Percentiles rank a stretch among this genome's conserved stretches.
Conservation (phyloP, 1,139 yeast genomes). For the Yamadazyma taylorii region DNA sequence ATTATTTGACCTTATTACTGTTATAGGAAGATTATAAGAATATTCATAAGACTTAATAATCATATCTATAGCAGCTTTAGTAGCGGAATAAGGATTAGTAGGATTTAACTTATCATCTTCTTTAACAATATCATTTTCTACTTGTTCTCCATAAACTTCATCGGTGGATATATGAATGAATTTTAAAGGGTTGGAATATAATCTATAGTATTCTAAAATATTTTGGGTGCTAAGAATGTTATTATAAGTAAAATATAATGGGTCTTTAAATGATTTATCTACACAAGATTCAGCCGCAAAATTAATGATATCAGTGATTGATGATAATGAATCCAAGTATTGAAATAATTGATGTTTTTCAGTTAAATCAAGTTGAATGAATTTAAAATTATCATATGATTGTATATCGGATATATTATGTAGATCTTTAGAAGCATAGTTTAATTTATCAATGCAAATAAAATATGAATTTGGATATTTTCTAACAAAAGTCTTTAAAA, state of each 20-base stretch:
- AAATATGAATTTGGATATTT: conserved; percentile 41
- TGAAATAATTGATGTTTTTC: conserved; percentile 18
- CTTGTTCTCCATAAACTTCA: conserved; percentile 55
- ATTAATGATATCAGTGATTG: conserved; percentile 42
- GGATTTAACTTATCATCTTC: conserved; percentile 46
- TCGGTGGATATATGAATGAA: conserved; percentile 60
- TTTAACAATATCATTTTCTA: conserved; percentile 25
- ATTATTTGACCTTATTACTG: conserved; percentile 52
- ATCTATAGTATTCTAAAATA: conserved; percentile 44
- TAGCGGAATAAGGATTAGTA: conserved; percentile 61
- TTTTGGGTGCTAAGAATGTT: conserved; percentile 54
- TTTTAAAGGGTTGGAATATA: conserved; percentile 10
- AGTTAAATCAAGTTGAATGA: conserved; percentile 39
- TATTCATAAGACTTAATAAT: conserved; percentile 47
- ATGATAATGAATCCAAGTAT: conserved; percentile 14
- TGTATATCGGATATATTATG: conserved; percentile 13
- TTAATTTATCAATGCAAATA: conserved; percentile 50
- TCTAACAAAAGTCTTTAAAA: conserved; percentile 38
- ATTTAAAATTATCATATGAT: conserved; percentile 20
- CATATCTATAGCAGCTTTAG: conserved; percentile 58
- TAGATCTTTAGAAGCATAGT: conserved; percentile 27
- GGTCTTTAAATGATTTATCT: conserved; percentile 50
- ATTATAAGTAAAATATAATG: conserved; percentile 46
- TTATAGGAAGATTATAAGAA: conserved; percentile 45
- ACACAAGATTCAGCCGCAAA: conserved; percentile 64